Conservation (phyloP, 2,329 filamentous ascomycete genomes). For the Pyrenophora seminiperda region DNA sequence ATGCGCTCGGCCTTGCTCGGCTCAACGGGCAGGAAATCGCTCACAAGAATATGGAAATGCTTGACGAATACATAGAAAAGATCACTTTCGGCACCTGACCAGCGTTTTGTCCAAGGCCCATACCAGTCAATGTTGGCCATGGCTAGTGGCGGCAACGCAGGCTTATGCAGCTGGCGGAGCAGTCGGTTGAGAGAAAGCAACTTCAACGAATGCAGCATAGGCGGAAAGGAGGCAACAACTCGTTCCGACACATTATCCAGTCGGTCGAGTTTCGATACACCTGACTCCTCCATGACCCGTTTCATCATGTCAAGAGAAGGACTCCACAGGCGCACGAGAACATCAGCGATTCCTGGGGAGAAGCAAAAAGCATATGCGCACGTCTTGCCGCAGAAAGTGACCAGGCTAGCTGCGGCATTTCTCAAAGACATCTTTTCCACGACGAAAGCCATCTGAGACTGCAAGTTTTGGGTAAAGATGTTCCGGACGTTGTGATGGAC, state of each 20-base stretch:
- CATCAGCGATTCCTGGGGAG: constrained; percentile 81
- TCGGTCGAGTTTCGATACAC: constrained; percentile 61
- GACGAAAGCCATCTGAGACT: constrained; percentile 83
- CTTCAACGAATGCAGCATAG: constrained; percentile 64
- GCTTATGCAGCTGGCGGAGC: constrained; percentile 66
- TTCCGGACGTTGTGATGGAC: constrained; percentile 87
- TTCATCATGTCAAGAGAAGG: constrained; percentile 71
- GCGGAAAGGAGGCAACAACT: constrained; percentile 72
- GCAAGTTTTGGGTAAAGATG: constrained; percentile 81
- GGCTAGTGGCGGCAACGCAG: constrained; percentile 68
- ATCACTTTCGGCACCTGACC: constrained; percentile 86
- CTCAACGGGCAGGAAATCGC: constrained; percentile 61
- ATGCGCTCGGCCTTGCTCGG: constrained; percentile 61
- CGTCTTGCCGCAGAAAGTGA: constrained; percentile 87
- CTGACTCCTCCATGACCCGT: constrained; percentile 72
- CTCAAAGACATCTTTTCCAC: constrained; percentile 86
- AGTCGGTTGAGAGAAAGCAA: constrained; percentile 67
- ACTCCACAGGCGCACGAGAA: constrained; percentile 81
- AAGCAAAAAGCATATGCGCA: constrained; percentile 95
- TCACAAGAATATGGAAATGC: constrained; percentile 78
- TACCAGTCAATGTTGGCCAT: constrained; percentile 80
- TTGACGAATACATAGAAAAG: constrained; percentile 92
- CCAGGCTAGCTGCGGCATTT: constrained; percentile 67
- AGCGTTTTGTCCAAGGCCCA: constrained; percentile 81
- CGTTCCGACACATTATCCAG: constrained; percentile 60